phyloP scores from a whole-genome alignment of 371 early-diverging fungal genomes.

The Mucor circinelloides region DNA sequence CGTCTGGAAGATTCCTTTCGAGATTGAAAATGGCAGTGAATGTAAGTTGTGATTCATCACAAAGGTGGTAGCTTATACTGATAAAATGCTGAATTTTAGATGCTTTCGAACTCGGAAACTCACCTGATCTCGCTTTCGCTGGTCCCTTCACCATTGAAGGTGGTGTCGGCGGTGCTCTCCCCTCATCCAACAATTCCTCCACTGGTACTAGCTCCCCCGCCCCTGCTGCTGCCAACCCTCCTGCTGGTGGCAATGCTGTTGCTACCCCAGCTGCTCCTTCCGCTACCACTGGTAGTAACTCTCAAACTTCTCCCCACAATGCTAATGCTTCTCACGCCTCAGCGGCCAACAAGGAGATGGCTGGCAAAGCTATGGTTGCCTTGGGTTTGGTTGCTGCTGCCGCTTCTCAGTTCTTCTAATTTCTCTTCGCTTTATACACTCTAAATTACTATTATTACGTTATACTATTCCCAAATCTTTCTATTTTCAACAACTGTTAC shows the following conservation, averaged over 20 bases:
- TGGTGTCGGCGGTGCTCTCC: constrained; percentile 16
- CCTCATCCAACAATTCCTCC: constrained; percentile 6
- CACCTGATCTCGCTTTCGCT: constrained; percentile 55
- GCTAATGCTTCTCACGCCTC: constrained; percentile 11
- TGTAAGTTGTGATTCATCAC: constrained; percentile 24
- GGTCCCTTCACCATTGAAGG: constrained; percentile 53
- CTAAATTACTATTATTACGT: background rate
- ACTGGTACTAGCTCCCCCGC: constrained; percentile 1
- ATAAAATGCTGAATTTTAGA: constrained; percentile 26
- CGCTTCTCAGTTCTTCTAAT: constrained; percentile 26
- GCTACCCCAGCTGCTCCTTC: constrained; percentile 19
- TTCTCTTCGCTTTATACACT: constrained; percentile 1
- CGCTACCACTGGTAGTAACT: constrained; percentile 18
- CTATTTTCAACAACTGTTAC: background rate
- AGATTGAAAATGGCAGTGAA: constrained; percentile 30
- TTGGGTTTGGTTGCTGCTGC: constrained; percentile 21
- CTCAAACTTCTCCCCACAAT: background rate
- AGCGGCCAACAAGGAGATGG: constrained; percentile 13
- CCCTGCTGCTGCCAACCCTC: constrained; percentile 14
- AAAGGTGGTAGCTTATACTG: background rate
- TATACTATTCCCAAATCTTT: constrained; percentile 5
- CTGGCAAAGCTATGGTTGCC: constrained; percentile 10
- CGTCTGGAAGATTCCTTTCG: constrained; percentile 35
- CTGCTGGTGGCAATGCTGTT: background rate
- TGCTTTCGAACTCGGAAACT: constrained; percentile 49